Evolutionary conservation across 1,139 yeast genomes (phyloP), one percentile per base, ranked within the genome.

Genomic region (Taphrina deformans): DNA sequence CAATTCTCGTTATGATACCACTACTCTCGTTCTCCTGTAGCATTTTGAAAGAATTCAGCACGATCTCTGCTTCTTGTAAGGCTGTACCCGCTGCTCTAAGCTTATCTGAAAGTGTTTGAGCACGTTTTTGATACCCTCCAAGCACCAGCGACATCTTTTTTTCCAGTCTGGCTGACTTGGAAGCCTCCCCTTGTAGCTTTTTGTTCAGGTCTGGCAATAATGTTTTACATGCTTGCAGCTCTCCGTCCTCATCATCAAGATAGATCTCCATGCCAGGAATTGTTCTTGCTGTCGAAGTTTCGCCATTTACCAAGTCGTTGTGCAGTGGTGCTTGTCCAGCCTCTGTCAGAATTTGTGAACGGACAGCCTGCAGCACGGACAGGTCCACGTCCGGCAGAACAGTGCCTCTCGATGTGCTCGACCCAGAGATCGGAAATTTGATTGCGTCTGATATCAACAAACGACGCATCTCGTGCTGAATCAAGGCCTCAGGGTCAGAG

Each of bases 371-470:
- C 38, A 63, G 29, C 14, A 35, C 18, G n/a, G 18, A 33, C 27
- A 44, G 63, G 6, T 55, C 52, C 26, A 55, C 2, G 40, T 81
- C 84, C 0, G 76, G 76, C 0, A 80, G 58, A 1, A 77, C 62
- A 2, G 45, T 51, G 10, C 70, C 69, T 4, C 59, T 59, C 6
- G 67, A 59, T 24, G 63, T 58, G 10, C 61, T 38, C 12, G 52
- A 33, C 58, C 46, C 75, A 66, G 7, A 75, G 72, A 35, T 69
- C 66, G 72, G 75, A 55, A 68, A 75, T 69, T 78, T 80, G 12
- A 77, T 71, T 64, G 77, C 79, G 70, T 85, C 91, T 0, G 56
- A 87, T 81, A 52, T 75, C 74, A 9, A 85, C 75, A 46, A 85
- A 72, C 23, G 50, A 55, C 18, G 66, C 58, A 64, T 62, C 60